Conservation (phyloP, 306 rosid genomes). For the Cucumis hystrix region DNA sequence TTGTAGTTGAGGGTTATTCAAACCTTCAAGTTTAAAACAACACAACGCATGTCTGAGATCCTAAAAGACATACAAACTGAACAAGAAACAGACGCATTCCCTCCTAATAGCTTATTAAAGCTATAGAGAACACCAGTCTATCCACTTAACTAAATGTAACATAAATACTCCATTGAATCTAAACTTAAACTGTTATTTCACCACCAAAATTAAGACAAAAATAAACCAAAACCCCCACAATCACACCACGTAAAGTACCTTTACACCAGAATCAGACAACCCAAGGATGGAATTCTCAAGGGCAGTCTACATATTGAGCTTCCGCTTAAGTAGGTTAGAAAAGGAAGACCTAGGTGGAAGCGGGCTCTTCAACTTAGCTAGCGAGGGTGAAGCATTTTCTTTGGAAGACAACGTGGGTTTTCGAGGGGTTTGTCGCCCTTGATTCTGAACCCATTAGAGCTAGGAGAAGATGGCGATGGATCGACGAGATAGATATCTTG, state of each 20-base stretch:
- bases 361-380: conserved; percentile 59
- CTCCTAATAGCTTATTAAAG: neutral
- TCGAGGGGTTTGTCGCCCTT: conserved; percentile 40
- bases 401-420: conserved; percentile 43
- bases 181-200: neutral
- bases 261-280: conserved; percentile 76
- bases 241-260: conserved; percentile 23
- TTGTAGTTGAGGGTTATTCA: too few relatives aligned
- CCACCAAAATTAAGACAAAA: neutral
- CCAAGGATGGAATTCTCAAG: conserved; percentile 34
- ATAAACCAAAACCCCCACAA: neutral
- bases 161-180: too few relatives aligned
- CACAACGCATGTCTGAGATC: neutral
- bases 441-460: conserved; percentile 30
- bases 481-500: conserved; percentile 39
- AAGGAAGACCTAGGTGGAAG: conserved; percentile 83
- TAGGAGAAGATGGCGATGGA: conserved; percentile 17
- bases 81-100: neutral
- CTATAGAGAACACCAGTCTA: too few relatives aligned
- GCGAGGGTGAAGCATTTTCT: conserved; percentile 73
- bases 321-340: conserved; percentile 83
- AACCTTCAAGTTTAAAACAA: neutral
- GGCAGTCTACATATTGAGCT: conserved; percentile 42
- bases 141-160: too few relatives aligned
- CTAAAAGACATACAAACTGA: neutral